Evolutionary conservation across 169 alveolate species (phyloP).

Genomic region (Nephromyces sp.): DNA sequence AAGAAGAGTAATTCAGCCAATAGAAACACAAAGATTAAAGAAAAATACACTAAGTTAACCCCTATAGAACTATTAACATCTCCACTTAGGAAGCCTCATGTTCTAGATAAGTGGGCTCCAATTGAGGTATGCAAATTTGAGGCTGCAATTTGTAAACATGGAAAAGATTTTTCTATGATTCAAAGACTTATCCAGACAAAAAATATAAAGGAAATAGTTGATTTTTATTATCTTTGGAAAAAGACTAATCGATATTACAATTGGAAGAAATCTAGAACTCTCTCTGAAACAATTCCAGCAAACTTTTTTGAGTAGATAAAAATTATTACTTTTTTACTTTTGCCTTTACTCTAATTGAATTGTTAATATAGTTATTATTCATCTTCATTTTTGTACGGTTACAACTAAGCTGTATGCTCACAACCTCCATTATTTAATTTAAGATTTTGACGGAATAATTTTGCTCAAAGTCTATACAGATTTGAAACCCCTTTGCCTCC

Average conservation of each 20-base stretch:
- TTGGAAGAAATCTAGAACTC: constrained; percentile 57
- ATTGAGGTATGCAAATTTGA: constrained; percentile 62
- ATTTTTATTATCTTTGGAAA: constrained; percentile 67
- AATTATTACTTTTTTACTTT: no score
- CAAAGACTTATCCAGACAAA: constrained; percentile 61
- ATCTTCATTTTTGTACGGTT: no score
- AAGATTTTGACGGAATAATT: no score
- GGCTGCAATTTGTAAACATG: constrained; percentile 60
- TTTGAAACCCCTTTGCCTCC: no score
- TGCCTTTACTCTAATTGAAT: no score
- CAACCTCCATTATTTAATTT: no score
- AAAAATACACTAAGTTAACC: neutral
- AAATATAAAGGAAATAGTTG: constrained; percentile 61
- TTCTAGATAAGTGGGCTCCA: constrained; percentile 72
- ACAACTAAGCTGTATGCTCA: no score
- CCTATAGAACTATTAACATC: constrained; percentile 43
- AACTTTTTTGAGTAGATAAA: neutral
- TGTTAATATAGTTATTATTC: no score
- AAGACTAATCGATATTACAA: constrained; percentile 57
- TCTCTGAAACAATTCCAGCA: constrained; percentile 34
- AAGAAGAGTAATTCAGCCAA: neutral
- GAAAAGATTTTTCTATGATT: constrained; percentile 60
- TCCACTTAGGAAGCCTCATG: constrained; percentile 43
- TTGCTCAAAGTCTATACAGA: no score
- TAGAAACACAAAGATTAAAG: neutral